These are phyloP conservation scores for Colletotrichum trifolii DNA, from an alignment of 2,329 filamentous ascomycete genomes.

Conservation along the genomic window DNA sequence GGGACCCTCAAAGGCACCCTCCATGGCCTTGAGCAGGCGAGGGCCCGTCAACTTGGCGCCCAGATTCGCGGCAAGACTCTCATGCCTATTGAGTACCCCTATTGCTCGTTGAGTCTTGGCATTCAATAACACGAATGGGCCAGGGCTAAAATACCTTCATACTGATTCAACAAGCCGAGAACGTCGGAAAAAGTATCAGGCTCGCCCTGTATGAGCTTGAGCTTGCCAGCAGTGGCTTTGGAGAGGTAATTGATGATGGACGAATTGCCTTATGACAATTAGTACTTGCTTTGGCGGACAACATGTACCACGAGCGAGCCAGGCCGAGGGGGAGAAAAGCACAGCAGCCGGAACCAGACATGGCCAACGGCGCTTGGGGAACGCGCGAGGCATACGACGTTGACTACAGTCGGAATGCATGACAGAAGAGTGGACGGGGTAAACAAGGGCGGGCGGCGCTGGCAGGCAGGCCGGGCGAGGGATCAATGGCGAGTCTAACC, in stretches of 20 bases:
- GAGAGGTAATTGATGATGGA: slow-evolving; percentile 65
- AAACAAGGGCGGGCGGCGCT: slow-evolving; percentile 33
- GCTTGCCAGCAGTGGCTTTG: slow-evolving; percentile 54
- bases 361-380: slow-evolving; percentile 14
- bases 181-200: slow-evolving; percentile 79
- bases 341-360: slow-evolving; percentile 7
- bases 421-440: background rate
- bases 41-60: slow-evolving; percentile 86
- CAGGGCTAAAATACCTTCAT: slow-evolving; percentile 66
- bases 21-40: slow-evolving; percentile 86
- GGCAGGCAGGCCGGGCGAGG: slow-evolving; percentile 35
- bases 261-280: slow-evolving; percentile 34
- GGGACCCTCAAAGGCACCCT: slow-evolving; percentile 85
- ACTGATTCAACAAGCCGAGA: slow-evolving; percentile 78
- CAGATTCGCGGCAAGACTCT: slow-evolving; percentile 86
- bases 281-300: slow-evolving; percentile 38
- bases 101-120: slow-evolving; percentile 13
- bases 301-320: slow-evolving; percentile 17
- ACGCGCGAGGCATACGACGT: background rate
- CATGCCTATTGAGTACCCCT: slow-evolving; percentile 84
- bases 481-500: slow-evolving; percentile 38
- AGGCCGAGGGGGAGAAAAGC: slow-evolving; percentile 2
- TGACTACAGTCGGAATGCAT: background rate
- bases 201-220: slow-evolving; percentile 65
- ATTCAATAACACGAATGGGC: slow-evolving; percentile 18